Conservation (phyloP, 2,329 filamentous ascomycete species). For the Geosmithia putterillii region DNA sequence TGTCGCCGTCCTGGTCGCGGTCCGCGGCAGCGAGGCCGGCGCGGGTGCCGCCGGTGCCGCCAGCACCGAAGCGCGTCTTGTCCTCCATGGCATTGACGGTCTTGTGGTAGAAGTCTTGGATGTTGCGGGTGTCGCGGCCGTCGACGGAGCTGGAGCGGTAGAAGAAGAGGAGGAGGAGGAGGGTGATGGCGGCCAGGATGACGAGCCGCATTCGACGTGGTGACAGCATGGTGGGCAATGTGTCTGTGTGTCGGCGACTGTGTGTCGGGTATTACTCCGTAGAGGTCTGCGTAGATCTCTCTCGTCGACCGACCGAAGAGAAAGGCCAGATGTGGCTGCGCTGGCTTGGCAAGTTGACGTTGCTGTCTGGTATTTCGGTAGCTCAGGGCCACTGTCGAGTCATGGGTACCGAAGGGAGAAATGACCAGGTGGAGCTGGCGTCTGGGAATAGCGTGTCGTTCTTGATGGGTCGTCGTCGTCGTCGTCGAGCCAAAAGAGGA, state of each 20-base stretch:
- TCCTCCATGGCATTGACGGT: slow-evolving; percentile 42
- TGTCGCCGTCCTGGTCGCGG: slow-evolving; percentile 40
- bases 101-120: slow-evolving; percentile 47
- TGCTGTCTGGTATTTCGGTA: too few species aligned
- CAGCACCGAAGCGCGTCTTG: slow-evolving; percentile 2
- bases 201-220: slow-evolving; percentile 58
- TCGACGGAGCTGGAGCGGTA: slow-evolving; percentile 51
- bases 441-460: too few species aligned
- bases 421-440: too few species aligned
- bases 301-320: too few species aligned
- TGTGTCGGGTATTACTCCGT: too few species aligned
- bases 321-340: too few species aligned
- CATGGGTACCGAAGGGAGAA: too few species aligned
- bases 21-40: slow-evolving; percentile 17
- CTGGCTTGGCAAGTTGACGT: too few species aligned
- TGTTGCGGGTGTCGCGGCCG: slow-evolving; percentile 28
- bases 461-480: too few species aligned
- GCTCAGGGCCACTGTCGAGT: too few species aligned
- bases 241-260: neutral
- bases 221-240: slow-evolving; percentile 44
- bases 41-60: neutral
- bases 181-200: slow-evolving; percentile 49
- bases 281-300: too few species aligned
- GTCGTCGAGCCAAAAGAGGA: too few species aligned
- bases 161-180: slow-evolving; percentile 59